Evolutionary conservation across 192 early-diverging fungal genomes (phyloP), one percentile per base, ranked within the genome.

Genomic region (Linnemannia zychae): DNA sequence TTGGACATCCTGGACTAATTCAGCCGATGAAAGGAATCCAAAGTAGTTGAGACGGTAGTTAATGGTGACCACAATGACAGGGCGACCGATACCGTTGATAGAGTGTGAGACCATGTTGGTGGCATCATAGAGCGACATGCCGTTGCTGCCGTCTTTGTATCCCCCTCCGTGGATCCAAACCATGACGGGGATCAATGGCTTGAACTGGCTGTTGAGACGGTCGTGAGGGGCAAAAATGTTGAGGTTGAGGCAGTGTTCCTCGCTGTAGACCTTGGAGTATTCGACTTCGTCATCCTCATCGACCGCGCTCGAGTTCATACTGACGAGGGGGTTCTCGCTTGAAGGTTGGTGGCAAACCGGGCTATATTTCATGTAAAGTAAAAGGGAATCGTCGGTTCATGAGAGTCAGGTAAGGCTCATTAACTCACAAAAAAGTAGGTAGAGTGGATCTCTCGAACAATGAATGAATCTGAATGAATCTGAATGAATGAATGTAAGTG

Each of bases 231-330:
- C 67, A 67, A 80, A 88, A 33, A 91, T 81, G 73, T 91, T 90
- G 28, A 90, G 53, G 60, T 88, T 90, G 46, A 91, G 80, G 68
- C 91, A 91, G 71, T 90, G 87, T 22, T 77, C 71, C 65, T 87
- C 87, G 48, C 57, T 80, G 47, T 74, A 80, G 33, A 68, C 65
- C 71, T 80, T 82, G 44, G 74, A 37, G 34, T 78, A 79, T 11
- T 46, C 72, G 28, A 75, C 82, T 31, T 84, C 76, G 28, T 84
- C 77, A 28, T 79, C 73, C 57, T 84, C 77, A 5, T 84, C 82
- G 17, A 76, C 72, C n/a, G 38, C 53, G 3, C 13, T 40, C 12
- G n/a, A 7, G 4, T 60, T 31, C 73, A 84, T 78, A n/a, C 49
- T 79, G 33, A 79, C 82, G n/a, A 84, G 20, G 0, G 66, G 48